Percentiles rank a stretch among this genome's conserved stretches.
phyloP scores from a whole-genome alignment of 768 basidiomycete species.

The Suillus variegatus region DNA sequence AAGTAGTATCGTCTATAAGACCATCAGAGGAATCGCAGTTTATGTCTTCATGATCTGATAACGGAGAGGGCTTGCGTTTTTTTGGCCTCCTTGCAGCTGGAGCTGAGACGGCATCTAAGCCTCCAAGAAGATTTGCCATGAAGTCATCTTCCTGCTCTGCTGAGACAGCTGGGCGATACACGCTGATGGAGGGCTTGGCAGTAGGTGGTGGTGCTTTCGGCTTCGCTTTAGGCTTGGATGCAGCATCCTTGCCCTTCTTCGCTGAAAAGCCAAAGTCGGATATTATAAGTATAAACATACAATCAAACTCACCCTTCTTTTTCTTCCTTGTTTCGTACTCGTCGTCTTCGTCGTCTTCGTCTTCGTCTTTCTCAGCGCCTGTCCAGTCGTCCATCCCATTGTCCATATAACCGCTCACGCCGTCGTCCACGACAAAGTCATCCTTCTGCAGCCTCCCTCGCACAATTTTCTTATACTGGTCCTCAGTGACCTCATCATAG shows the following conservation, averaged over 20 bases:
- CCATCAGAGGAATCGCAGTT: slow-evolving; percentile 31
- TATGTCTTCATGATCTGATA: slow-evolving; percentile 38
- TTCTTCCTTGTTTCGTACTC: slow-evolving; percentile 34
- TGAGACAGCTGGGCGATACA: slow-evolving; percentile 77
- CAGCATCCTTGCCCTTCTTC: slow-evolving; percentile 22
- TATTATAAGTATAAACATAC: background rate
- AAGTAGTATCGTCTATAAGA: slow-evolving; percentile 23
- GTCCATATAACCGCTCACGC: slow-evolving; percentile 88
- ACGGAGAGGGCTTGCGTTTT: slow-evolving; percentile 69
- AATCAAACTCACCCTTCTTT: slow-evolving; percentile 38
- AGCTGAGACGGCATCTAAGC: slow-evolving; percentile 56
- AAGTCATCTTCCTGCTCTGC: slow-evolving; percentile 87
- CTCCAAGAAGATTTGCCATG: slow-evolving; percentile 78
- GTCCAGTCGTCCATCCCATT: slow-evolving; percentile 97
- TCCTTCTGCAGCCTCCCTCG: slow-evolving; percentile 78
- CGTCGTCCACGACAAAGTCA: slow-evolving; percentile 97
- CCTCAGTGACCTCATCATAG: slow-evolving; percentile 90
- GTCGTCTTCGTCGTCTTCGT: slow-evolving; percentile 49
- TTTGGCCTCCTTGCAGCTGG: slow-evolving; percentile 41
- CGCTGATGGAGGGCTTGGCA: slow-evolving; percentile 64
- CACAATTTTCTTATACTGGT: slow-evolving; percentile 86
- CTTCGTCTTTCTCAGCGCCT: slow-evolving; percentile 52
- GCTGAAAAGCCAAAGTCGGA: slow-evolving; percentile 20
- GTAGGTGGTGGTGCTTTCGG: slow-evolving; percentile 50
- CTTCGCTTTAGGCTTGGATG: slow-evolving; percentile 40